Base-by-base conservation (phyloP, 192 early-diverging fungal species). In the Mortierella claussenii region DNA sequence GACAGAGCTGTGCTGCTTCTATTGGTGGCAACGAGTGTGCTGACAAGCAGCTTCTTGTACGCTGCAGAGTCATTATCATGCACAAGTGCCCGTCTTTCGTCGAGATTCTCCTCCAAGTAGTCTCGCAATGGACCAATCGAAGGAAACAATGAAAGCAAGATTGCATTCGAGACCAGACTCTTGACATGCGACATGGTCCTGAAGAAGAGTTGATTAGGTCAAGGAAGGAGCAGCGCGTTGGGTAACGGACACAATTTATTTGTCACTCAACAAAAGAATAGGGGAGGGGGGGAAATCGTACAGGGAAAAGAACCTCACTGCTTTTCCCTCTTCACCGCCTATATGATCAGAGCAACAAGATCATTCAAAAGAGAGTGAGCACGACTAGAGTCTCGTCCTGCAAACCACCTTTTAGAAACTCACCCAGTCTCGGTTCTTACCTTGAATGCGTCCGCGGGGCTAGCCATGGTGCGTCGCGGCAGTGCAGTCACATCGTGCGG, bases 401-500 rank as follows among this genome's bases (percentile, higher is more conserved):
- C n/a, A n/a, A n/a, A n/a, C n/a, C n/a, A n/a, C n/a, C n/a, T n/a
- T n/a, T n/a, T n/a, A n/a, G n/a, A n/a, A n/a, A n/a, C n/a, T n/a
- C n/a, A n/a, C n/a, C n/a, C n/a, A n/a, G n/a, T n/a, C n/a, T n/a
- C n/a, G n/a, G n/a, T n/a, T n/a, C n/a, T n/a, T 42, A 60, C 58
- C 68, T 61, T 60, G 40, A 76, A 55, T 0, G 64, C 59, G 27
- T 66, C 57, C 4, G 24, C 27, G 3, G 59, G 65, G 44, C 46
- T 67, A 27, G 45, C 56, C 53, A 76, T 46, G 34, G 61, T 60
- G 2, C 65, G 40, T 31, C 47, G 61, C 4, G 73, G 31, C 3
- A 76, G 30, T 4, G 73, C 64, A 1, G 73, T 76, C 1, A 76
- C 73, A 70, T 82, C 76, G 20, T 82, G 43, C 18, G 81, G 81